Percentiles rank a stretch among this genome's conserved stretches.
These are phyloP conservation scores for Herpetomonas muscarum DNA, from an alignment of 208 protist genomes.

Conservation along the genomic window DNA sequence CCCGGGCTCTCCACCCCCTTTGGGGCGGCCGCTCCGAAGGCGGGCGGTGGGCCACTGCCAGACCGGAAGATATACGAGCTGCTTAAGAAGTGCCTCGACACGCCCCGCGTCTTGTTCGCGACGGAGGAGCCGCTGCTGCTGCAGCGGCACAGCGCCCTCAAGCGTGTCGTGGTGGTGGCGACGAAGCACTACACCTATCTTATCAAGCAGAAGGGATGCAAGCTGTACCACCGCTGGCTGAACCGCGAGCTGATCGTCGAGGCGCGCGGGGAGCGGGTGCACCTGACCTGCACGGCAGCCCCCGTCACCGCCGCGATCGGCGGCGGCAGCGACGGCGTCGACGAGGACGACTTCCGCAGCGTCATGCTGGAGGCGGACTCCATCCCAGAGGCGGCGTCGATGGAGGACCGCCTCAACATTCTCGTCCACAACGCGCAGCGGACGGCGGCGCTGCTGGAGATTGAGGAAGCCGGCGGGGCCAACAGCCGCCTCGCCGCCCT, in stretches of 20 bases:
- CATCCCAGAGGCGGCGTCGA: conserved; percentile 23
- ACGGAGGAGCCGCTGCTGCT: conserved; percentile 43
- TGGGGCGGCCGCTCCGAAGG: too few species aligned
- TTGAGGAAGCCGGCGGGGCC: conserved; percentile 37
- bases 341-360: conserved; percentile 31
- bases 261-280: conserved; percentile 12
- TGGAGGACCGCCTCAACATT: conserved; percentile 37
- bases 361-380: conserved; percentile 44
- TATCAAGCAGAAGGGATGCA: conserved; percentile 66
- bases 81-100: conserved; percentile 68
- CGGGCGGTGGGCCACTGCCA: background rate
- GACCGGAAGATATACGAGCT: conserved; percentile 53
- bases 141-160: conserved; percentile 32
- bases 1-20: background rate
- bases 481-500: conserved; percentile 9
- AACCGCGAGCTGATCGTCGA: conserved; percentile 55
- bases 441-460: conserved; percentile 36
- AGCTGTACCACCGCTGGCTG: conserved; percentile 72
- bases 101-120: conserved; percentile 63
- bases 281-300: background rate
- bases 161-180: conserved; percentile 59
- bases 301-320: background rate
- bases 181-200: conserved; percentile 81
- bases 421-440: conserved; percentile 49
- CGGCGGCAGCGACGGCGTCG: background rate